Evolutionary conservation across 1,139 yeast genomes (phyloP), one percentile per base, ranked within the genome.

Genomic region (Suhomyces taliae): DNA sequence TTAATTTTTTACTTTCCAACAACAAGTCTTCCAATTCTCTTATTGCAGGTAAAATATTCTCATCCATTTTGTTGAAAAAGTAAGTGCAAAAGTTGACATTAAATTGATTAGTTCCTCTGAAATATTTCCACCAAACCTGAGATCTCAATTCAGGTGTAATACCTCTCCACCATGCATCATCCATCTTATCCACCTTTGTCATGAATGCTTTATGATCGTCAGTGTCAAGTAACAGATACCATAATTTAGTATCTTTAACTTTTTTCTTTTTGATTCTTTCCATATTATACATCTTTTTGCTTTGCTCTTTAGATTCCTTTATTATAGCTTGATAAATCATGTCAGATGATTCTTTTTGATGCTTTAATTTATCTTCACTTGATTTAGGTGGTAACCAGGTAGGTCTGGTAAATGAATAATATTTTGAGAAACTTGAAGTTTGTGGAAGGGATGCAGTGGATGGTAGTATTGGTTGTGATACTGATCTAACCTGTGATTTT

Each of bases 121-220:
- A 48, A 32, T 50, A 46, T 40, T 63, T 62, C 52, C 66, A 63
- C 91, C 91, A 85, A 6, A 84, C 68, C 11, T 62, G 62, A 7
- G 70, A 63, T 39, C 91, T 66, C 15, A 74, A 60, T 36, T 53
- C 53, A n/a, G 66, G 48, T 4, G 89, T 85, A 1, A 85, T 64
- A 2, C 89, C 89, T 44, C 87, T 66, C 89, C 90, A 85, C 79
- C 85, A 82, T 48, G 83, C 65, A 46, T 81, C 83, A 44, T 83
- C 69, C 15, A 58, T 47, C 10, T 37, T 35, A 6, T 37, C 62
- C 8, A 78, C 58, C 37, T 67, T 65, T 8, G 58, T 50, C 27
- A 62, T 59, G 49, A 73, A 71, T 40, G 54, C 52, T 35, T 48
- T 44, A 19, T 45, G 41, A 47, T 49, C 44, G 35, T 41, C 44